Evolutionary conservation across 140 eudicot genomes (phyloP).

Genomic region (Stevia rebaudiana): DNA sequence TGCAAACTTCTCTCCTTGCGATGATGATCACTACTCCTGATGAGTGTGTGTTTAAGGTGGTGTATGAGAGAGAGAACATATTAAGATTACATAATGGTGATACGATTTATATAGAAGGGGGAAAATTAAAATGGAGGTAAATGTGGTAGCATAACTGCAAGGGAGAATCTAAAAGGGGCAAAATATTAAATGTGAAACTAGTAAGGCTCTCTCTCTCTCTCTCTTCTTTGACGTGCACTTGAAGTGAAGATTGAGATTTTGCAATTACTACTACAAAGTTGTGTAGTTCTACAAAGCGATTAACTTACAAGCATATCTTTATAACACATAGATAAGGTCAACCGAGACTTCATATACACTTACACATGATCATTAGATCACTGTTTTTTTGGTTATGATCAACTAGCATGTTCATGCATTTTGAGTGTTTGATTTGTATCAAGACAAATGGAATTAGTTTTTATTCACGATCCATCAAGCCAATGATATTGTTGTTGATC

Average conservation of each 20-base stretch:
- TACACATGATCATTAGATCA: slow-evolving; percentile 12
- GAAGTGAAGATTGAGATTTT: slow-evolving; percentile 42
- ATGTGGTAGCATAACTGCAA: slow-evolving; percentile 38
- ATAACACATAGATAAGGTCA: slow-evolving; percentile 16
- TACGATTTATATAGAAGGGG: slow-evolving; percentile 36
- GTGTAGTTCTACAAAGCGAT: slow-evolving; percentile 16
- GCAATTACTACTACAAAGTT: slow-evolving; percentile 38
- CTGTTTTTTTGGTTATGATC: slow-evolving; percentile 6
- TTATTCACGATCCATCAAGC: slow-evolving; percentile 22
- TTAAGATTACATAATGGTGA: slow-evolving; percentile 18
- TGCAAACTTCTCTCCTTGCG: neutral
- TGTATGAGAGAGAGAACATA: slow-evolving; percentile 11
- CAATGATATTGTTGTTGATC: slow-evolving; percentile 15
- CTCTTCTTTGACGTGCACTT: slow-evolving; percentile 50
- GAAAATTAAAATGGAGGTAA: slow-evolving; percentile 25
- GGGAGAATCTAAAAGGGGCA: slow-evolving; percentile 63
- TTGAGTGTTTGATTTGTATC: neutral
- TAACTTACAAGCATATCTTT: slow-evolving; percentile 33
- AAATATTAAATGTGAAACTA: slow-evolving; percentile 47
- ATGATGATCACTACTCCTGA: neutral
- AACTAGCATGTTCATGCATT: neutral
- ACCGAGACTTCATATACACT: neutral
- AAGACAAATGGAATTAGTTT: neutral
- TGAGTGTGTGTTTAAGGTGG: slow-evolving; percentile 9
- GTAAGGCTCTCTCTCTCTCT: slow-evolving; percentile 45